Evolutionary conservation across 1,139 yeast species (phyloP).

Genomic region (Kodamaea sp.): DNA sequence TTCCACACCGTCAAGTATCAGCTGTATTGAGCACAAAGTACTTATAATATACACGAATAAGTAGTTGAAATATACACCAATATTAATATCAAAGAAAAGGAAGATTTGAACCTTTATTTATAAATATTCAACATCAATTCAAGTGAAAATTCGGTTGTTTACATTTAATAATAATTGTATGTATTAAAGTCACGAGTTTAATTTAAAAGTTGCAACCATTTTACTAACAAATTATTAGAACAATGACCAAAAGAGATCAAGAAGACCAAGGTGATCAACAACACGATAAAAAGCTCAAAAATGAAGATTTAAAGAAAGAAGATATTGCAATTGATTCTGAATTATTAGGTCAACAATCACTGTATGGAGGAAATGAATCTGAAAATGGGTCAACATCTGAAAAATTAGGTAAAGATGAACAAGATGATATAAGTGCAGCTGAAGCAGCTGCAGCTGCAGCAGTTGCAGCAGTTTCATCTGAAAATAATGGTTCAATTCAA

Average conservation of each 20-base stretch:
- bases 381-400: slow-evolving; percentile 12
- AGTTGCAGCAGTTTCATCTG: slow-evolving; percentile 23
- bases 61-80: too few species aligned
- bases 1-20: slow-evolving; percentile 7
- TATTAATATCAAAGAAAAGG: not conserved
- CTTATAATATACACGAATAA: not conserved
- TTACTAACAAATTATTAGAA: slow-evolving; percentile 4
- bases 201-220: slow-evolving; percentile 4
- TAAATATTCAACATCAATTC: too few species aligned
- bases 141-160: too few species aligned
- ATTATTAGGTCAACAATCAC: slow-evolving; percentile 43
- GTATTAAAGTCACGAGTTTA: slow-evolving; percentile 1
- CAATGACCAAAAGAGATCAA: slow-evolving; percentile 30
- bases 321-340: slow-evolving; percentile 47
- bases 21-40: not conserved
- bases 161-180: too few species aligned
- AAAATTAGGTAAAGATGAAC: slow-evolving; percentile 14
- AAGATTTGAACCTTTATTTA: not conserved
- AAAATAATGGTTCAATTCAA: slow-evolving; percentile 11
- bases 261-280: slow-evolving; percentile 18
- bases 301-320: slow-evolving; percentile 26
- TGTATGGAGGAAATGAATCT: slow-evolving; percentile 22
- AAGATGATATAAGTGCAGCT: slow-evolving; percentile 26
- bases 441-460: slow-evolving; percentile 36
- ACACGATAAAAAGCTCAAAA: slow-evolving; percentile 24